Conservation (phyloP, 805 yeast genomes). For the Kregervanrija pseudodelftensis region DNA sequence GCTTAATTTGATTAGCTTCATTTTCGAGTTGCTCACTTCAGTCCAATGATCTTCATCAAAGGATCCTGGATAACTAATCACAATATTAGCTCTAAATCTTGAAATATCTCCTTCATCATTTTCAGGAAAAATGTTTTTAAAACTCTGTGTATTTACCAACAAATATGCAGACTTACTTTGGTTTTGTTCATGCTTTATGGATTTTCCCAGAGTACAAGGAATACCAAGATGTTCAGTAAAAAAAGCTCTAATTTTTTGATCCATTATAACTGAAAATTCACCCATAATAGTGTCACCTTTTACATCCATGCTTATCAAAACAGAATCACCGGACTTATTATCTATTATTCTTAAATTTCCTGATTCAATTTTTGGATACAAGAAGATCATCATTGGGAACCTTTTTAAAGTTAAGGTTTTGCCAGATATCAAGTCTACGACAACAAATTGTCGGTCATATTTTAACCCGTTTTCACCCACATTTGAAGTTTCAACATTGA, state of each 20-base stretch:
- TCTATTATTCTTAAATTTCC: not conserved
- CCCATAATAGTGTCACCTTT: conserved; percentile 1
- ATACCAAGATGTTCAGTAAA: conserved; percentile 24
- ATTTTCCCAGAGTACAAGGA: conserved; percentile 30
- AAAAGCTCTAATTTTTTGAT: conserved; percentile 18
- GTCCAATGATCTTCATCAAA: conserved; percentile 35
- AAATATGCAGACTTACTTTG: conserved; percentile 35
- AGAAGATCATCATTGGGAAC: conserved; percentile 28
- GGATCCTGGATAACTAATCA: conserved; percentile 22
- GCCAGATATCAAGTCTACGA: conserved; percentile 23
- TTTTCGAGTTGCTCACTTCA: conserved; percentile 10
- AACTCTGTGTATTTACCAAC: conserved; percentile 27
- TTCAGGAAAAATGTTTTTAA: conserved; percentile 12
- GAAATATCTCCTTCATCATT: conserved; percentile 5
- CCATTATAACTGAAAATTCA: conserved; percentile 11
- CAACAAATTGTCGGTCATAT: conserved; percentile 34
- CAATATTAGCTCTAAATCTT: conserved; percentile 33
- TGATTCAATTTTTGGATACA: conserved; percentile 26
- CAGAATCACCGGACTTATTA: no score
- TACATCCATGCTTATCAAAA: no score
- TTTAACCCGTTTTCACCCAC: conserved; percentile 31
- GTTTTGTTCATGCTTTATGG: conserved; percentile 9
- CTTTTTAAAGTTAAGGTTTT: conserved; percentile 29
- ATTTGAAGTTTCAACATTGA: conserved; percentile 15
- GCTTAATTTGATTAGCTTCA: conserved; percentile 18